A percentile compares a stretch with the other conserved stretches of the same genome.
phyloP scores from a whole-genome alignment of 1,284 basidiomycete species.

The Moesziomyces parantarcticus region DNA sequence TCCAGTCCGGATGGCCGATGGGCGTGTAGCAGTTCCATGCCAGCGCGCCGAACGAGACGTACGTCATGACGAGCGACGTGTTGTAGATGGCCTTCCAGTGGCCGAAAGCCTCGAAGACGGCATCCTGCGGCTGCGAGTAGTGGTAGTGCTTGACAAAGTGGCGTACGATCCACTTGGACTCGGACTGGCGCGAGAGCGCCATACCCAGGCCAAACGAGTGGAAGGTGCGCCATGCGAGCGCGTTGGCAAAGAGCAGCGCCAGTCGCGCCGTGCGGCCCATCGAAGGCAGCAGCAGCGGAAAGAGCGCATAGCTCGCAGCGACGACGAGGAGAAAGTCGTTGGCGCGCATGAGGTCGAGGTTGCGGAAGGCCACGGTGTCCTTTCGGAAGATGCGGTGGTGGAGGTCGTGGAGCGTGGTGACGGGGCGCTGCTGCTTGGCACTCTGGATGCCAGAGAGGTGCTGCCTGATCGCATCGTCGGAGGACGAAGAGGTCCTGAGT shows the following conservation, averaged over 20 bases:
- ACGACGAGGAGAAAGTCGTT: slow-evolving; percentile 77
- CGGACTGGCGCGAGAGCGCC: slow-evolving; percentile 83
- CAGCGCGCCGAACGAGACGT: slow-evolving; percentile 69
- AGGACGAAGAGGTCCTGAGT: slow-evolving; percentile 32
- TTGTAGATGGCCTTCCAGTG: slow-evolving; percentile 97
- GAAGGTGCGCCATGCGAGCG: slow-evolving; percentile 85
- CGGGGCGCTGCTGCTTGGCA: slow-evolving; percentile 9
- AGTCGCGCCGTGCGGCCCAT: slow-evolving; percentile 68
- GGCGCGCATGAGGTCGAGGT: slow-evolving; percentile 83
- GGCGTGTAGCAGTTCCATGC: slow-evolving; percentile 61
- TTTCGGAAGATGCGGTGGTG: slow-evolving; percentile 89
- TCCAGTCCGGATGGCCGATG: slow-evolving; percentile 74
- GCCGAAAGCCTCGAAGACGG: slow-evolving; percentile 85
- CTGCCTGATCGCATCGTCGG: slow-evolving; percentile 38
- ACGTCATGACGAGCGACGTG: slow-evolving; percentile 91
- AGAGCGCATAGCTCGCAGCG: slow-evolving; percentile 73
- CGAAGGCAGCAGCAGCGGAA: slow-evolving; percentile 65
- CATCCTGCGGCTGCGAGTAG: slow-evolving; percentile 53
- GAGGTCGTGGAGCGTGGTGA: slow-evolving; percentile 80
- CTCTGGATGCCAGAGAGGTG: slow-evolving; percentile 20
- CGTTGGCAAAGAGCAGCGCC: slow-evolving; percentile 81
- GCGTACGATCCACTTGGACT: slow-evolving; percentile 87
- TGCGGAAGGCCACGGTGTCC: slow-evolving; percentile 82
- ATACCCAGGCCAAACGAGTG: slow-evolving; percentile 89
- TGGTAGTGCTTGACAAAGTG: slow-evolving; percentile 86